Base-by-base conservation (phyloP, 768 basidiomycete species). In the Phanerodontia chrysosporium region DNA sequence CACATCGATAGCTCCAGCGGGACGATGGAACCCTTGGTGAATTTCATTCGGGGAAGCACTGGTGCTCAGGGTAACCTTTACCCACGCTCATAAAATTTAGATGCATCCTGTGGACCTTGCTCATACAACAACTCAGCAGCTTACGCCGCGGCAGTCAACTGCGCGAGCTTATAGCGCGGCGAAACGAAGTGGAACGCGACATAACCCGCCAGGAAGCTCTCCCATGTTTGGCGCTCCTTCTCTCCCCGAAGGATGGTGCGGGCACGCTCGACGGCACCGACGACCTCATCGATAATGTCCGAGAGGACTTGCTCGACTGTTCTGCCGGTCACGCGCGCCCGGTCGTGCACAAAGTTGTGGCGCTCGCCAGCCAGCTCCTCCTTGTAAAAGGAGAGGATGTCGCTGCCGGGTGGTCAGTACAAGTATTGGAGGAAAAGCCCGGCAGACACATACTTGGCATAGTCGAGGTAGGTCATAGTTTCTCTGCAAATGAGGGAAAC, bases 401-500 rank as follows among this genome's bases (percentile, higher is more conserved):
- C 62, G 45, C 62, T 63, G 51, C 6, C 32, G 12, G 13, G 27
- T 42, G 22, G 25, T 24, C 22, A 29, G n/a, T 16, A 27, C 28
- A 18, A 49, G n/a, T 12, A 16, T 8, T 3, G 51, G 4, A 45
- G 18, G 39, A 12, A 35, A 10, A 42, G 44, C 3, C 5, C 8
- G 25, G 12, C 13, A 8, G 58, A 13, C 14, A 69, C 74, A 54
- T 24, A 78, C 78, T 79, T 79, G 51, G 60, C 67, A 24, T 72
- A 70, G 28, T 72, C 66, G 8, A 63, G 27, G 22, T 51, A 62
- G 10, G 58, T 30, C 16, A 52, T 48, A 6, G 56, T 25, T 25
- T 57, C 56, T 1, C 56, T 57, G 32, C 21, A n/a, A 30, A 30
- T 30, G 32, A 35, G 32, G 7, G 16, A 25, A 16, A 49, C 12